Evolutionary conservation across 352 stramenopile genomes (phyloP).

Genomic region (Elongisporangium anandrum): DNA sequence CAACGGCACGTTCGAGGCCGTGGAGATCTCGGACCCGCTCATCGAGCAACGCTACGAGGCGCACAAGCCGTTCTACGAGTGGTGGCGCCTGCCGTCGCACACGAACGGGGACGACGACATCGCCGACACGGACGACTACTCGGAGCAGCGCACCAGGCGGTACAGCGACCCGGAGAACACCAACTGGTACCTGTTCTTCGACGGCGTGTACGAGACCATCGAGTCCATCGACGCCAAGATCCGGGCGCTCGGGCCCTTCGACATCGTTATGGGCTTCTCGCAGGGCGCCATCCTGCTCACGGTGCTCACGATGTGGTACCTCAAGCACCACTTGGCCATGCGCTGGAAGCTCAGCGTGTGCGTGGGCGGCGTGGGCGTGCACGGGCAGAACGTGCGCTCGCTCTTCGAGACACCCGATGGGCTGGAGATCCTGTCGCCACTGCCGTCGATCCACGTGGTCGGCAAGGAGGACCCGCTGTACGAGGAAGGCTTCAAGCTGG

Average conservation of each 20-base stretch:
- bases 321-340: slow-evolving; percentile 19
- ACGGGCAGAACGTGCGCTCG: slow-evolving; percentile 15
- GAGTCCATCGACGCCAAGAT: slow-evolving; percentile 47
- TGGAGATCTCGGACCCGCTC: slow-evolving; percentile 30
- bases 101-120: slow-evolving; percentile 17
- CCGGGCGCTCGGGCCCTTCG: slow-evolving; percentile 36
- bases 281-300: slow-evolving; percentile 53
- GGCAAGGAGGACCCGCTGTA: slow-evolving; percentile 54
- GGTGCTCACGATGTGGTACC: slow-evolving; percentile 38
- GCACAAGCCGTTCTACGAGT: slow-evolving; percentile 52
- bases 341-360: slow-evolving; percentile 57
- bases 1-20: slow-evolving; percentile 39
- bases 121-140: slow-evolving; percentile 14
- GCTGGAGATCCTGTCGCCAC: slow-evolving; percentile 26
- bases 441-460: slow-evolving; percentile 61
- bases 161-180: slow-evolving; percentile 8
- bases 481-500: slow-evolving; percentile 30
- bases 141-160: neutral
- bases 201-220: slow-evolving; percentile 36
- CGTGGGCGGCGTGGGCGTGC: slow-evolving; percentile 28
- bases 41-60: slow-evolving; percentile 43
- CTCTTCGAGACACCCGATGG: slow-evolving; percentile 29
- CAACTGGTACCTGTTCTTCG: slow-evolving; percentile 35
- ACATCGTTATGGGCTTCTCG: slow-evolving; percentile 68
- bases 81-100: slow-evolving; percentile 23